Conservation (phyloP, 345 rosid species). For the Populus davidiana region DNA sequence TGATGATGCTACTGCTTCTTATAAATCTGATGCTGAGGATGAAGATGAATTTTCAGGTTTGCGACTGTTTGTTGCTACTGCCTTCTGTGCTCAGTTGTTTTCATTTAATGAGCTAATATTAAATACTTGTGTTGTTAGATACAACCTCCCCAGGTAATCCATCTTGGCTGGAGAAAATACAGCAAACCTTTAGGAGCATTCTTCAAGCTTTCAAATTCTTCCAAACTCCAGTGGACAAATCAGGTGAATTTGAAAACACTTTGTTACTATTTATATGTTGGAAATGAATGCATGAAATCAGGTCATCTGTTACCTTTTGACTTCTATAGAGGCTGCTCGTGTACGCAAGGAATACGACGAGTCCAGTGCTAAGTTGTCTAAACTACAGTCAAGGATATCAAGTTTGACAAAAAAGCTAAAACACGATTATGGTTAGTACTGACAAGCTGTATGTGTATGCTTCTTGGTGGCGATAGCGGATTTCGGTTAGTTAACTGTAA, state of each 20-base stretch:
- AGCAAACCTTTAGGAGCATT: conserved; percentile 50
- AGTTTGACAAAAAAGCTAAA: conserved; percentile 72
- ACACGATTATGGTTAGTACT: conserved; percentile 82
- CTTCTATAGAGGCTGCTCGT: conserved; percentile 65
- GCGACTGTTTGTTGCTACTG: conserved; percentile 1
- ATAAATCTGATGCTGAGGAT: conserved; percentile 46
- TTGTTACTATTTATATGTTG: neutral
- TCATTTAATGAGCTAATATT: neutral
- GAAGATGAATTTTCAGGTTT: conserved; percentile 63
- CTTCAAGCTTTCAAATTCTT: conserved; percentile 73
- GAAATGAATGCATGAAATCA: conserved; percentile 6
- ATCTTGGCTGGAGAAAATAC: conserved; percentile 88
- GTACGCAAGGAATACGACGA: conserved; percentile 82
- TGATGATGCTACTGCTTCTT: conserved; percentile 45
- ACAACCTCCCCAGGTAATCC: conserved; percentile 39
- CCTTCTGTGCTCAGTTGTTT: neutral
- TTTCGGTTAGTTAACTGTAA: conserved; percentile 22
- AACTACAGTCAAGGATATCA: conserved; percentile 80
- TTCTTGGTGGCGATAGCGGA: neutral
- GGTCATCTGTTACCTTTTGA: conserved; percentile 19
- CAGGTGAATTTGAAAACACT: conserved; percentile 43
- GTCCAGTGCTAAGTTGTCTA: conserved; percentile 64
- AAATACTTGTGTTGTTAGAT: conserved; percentile 32
- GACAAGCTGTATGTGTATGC: conserved; percentile 11
- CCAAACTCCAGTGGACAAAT: conserved; percentile 66